These are phyloP conservation scores for Fragilariopsis cylindrus DNA, from an alignment of 108 stramenopile species.

Conservation along the genomic window DNA sequence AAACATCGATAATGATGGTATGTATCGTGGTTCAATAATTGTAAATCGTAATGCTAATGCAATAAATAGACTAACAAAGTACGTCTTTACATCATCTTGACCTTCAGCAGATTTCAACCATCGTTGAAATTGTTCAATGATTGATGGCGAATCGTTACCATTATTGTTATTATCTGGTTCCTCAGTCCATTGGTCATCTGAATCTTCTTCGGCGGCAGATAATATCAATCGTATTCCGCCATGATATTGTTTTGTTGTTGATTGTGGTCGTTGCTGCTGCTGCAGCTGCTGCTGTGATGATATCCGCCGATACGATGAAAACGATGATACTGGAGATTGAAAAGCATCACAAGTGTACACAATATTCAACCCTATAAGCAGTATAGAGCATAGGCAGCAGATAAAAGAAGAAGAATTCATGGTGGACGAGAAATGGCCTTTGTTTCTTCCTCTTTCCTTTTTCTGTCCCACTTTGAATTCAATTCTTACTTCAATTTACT, in stretches of 20 bases:
- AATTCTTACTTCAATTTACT: too few relatives aligned
- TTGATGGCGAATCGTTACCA: neutral
- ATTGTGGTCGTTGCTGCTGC: neutral
- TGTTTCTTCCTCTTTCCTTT: too few relatives aligned
- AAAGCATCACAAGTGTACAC: neutral
- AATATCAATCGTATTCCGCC: neutral
- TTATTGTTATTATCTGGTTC: slow-evolving; percentile 4
- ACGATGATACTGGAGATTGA: neutral
- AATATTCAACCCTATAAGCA: too few relatives aligned
- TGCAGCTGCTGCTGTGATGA: neutral
- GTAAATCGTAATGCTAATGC: slow-evolving; percentile 74
- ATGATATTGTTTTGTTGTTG: neutral
- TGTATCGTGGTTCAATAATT: slow-evolving; percentile 93
- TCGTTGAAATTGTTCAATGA: slow-evolving; percentile 11
- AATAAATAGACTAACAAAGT: slow-evolving; percentile 68
- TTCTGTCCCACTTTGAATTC: too few relatives aligned
- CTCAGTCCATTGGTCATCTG: neutral
- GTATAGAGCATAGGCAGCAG: too few relatives aligned
- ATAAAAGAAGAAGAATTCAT: too few relatives aligned
- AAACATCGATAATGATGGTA: slow-evolving; percentile 94
- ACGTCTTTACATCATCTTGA: slow-evolving; percentile 77
- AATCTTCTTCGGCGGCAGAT: neutral
- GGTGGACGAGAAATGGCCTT: too few relatives aligned
- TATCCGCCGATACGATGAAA: neutral
- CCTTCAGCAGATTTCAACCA: slow-evolving; percentile 60